These are phyloP conservation scores for Silene latifolia DNA, from an alignment of 148 eudicot genomes.

Conservation along the genomic window DNA sequence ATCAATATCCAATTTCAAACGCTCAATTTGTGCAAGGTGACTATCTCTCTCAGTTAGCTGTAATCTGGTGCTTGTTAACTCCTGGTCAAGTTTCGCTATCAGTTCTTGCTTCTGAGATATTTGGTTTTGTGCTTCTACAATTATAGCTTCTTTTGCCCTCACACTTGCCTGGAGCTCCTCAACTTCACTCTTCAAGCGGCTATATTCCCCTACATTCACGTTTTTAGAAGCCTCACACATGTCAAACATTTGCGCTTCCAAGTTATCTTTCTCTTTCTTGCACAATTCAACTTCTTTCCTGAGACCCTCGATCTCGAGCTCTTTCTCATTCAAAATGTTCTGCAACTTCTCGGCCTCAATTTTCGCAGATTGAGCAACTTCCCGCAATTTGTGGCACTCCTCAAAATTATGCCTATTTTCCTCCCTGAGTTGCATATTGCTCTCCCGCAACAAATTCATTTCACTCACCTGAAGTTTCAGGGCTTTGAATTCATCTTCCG, in stretches of 20 bases:
- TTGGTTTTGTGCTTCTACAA: constrained; percentile 52
- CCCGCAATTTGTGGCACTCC: constrained; percentile 89
- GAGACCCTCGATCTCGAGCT: constrained; percentile 48
- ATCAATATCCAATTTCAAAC: constrained; percentile 56
- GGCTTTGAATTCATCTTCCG: constrained; percentile 86
- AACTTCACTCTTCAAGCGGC: constrained; percentile 49
- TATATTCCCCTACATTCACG: constrained; percentile 65
- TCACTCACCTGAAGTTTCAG: constrained; percentile 84
- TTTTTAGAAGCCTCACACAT: constrained; percentile 57
- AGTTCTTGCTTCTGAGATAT: constrained; percentile 49
- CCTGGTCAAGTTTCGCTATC: constrained; percentile 63
- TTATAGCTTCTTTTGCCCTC: constrained; percentile 57
- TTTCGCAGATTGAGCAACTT: constrained; percentile 46
- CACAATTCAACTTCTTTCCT: constrained; percentile 51
- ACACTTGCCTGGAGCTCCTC: constrained; percentile 57
- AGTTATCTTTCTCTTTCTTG: constrained; percentile 48
- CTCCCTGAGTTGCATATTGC: constrained; percentile 90
- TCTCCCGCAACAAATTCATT: constrained; percentile 87
- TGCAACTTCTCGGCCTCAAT: constrained; percentile 52
- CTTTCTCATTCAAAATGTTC: constrained; percentile 47
- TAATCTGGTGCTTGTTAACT: constrained; percentile 44
- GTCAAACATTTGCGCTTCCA: constrained; percentile 54
- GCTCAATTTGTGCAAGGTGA: constrained; percentile 51
- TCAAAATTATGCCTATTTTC: constrained; percentile 82
- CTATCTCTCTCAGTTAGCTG: constrained; percentile 54